phyloP scores from a whole-genome alignment of 148 eudicot species.

The Talinum fruticosum region DNA sequence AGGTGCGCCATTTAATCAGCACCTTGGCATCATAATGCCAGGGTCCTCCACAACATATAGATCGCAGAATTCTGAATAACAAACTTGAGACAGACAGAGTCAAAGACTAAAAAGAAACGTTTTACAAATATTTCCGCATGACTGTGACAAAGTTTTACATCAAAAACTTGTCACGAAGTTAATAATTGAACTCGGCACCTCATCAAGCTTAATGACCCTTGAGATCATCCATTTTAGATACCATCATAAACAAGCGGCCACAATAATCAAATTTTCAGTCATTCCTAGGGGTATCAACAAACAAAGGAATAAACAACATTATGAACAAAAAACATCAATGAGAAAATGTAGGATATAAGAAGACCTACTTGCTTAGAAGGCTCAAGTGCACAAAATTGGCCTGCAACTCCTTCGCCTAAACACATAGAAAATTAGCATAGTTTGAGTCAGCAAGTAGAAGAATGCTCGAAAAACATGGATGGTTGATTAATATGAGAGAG shows the following conservation, averaged over 20 bases:
- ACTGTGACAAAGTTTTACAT: neutral
- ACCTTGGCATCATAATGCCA: neutral
- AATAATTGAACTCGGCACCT: neutral
- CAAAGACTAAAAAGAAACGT: neutral
- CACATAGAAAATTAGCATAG: neutral
- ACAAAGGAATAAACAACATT: neutral
- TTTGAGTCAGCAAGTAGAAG: neutral
- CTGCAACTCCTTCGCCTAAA: slow-evolving; percentile 88
- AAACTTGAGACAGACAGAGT: neutral
- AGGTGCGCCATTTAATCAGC: neutral
- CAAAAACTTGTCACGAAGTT: neutral
- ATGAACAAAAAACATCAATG: neutral
- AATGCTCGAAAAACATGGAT: neutral
- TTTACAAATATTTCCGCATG: neutral
- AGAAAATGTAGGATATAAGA: slow-evolving; percentile 3
- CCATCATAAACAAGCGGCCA: neutral
- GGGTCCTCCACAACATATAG: neutral
- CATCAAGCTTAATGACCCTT: neutral
- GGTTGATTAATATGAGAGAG: neutral
- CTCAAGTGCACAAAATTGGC: slow-evolving; percentile 79
- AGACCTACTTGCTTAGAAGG: slow-evolving; percentile 81
- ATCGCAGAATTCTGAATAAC: neutral
- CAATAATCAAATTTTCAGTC: neutral
- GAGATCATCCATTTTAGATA: neutral
- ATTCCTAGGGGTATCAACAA: neutral